These are phyloP conservation scores for Sporothrix dimorphospora DNA, from an alignment of 2,329 filamentous ascomycete species.

Conservation along the genomic window DNA sequence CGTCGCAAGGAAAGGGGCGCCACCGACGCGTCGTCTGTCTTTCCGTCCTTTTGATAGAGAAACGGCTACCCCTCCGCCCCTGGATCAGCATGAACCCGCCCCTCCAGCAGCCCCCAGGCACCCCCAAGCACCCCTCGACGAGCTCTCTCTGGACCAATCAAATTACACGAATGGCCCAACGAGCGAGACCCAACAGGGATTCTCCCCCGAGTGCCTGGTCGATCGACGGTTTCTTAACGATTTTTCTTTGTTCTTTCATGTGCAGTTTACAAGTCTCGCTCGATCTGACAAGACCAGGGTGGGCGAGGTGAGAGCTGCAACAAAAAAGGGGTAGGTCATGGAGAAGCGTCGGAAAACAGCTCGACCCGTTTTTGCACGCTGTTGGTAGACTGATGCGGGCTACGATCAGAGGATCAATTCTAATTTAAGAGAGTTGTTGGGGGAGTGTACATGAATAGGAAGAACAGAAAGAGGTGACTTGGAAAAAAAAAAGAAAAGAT, in stretches of 20 bases:
- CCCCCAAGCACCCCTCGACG: background rate
- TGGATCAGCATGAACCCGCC: background rate
- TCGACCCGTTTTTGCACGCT: background rate
- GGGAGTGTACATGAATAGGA: background rate
- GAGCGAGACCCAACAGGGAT: background rate
- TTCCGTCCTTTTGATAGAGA: background rate
- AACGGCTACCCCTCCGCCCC: conserved; percentile 7
- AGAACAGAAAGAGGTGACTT: background rate
- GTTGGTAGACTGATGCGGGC: background rate
- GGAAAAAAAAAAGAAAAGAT: background rate
- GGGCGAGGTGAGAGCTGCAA: background rate
- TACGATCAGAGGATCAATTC: background rate
- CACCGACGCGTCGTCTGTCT: background rate
- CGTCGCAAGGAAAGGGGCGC: background rate
- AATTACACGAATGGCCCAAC: conserved; percentile 16
- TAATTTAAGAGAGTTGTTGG: background rate
- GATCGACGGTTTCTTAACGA: background rate
- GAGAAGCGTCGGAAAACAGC: background rate
- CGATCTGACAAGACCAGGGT: background rate
- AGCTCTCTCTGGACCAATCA: conserved; percentile 1
- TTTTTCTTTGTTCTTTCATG: conserved; percentile 1
- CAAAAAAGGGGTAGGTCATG: conserved; percentile 5
- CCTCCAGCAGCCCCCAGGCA: background rate
- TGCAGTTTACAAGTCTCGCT: background rate
- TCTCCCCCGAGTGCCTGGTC: background rate